phyloP scores from a whole-genome alignment of 352 stramenopile genomes.

The Globisporangium cylindrosporum region DNA sequence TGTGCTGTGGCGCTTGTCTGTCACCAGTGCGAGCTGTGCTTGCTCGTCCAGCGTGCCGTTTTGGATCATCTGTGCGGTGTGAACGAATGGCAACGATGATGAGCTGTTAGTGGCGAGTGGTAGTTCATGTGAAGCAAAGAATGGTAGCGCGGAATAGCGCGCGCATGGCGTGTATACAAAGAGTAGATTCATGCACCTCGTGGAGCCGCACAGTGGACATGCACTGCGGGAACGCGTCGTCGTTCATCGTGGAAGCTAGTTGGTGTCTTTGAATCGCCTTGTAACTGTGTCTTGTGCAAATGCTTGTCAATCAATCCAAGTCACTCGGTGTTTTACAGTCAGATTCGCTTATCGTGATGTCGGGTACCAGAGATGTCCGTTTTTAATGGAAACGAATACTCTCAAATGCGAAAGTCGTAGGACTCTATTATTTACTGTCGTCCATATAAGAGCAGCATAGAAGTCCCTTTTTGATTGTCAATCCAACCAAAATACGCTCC shows the following conservation, averaged over 20 bases:
- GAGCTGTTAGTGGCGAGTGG: background rate
- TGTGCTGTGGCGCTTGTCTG: slow-evolving; percentile 27
- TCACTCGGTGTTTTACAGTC: background rate
- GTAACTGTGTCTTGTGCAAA: background rate
- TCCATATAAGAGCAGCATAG: background rate
- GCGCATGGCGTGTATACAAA: too few relatives aligned
- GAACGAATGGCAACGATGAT: background rate
- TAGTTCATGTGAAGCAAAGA: too few relatives aligned
- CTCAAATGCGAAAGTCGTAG: background rate
- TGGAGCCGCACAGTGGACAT: slow-evolving; percentile 58
- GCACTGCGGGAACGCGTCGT: slow-evolving; percentile 54
- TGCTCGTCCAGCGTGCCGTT: slow-evolving; percentile 36
- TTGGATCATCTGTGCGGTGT: slow-evolving; percentile 35
- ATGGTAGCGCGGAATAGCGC: too few relatives aligned
- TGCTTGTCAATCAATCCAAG: background rate
- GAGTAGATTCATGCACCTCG: slow-evolving; percentile 30
- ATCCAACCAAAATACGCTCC: too few relatives aligned
- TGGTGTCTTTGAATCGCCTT: too few relatives aligned
- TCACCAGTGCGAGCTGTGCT: slow-evolving; percentile 42
- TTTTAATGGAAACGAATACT: too few relatives aligned
- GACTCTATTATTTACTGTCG: background rate
- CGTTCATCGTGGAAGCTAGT: slow-evolving; percentile 23
- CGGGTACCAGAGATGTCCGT: background rate
- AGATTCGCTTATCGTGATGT: background rate
- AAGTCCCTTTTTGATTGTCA: too few relatives aligned